Percentiles rank a stretch among this genome's conserved stretches.
Evolutionary conservation across 2,329 filamentous ascomycete genomes (phyloP).

Genomic region (Cladophialophora psammophila): DNA sequence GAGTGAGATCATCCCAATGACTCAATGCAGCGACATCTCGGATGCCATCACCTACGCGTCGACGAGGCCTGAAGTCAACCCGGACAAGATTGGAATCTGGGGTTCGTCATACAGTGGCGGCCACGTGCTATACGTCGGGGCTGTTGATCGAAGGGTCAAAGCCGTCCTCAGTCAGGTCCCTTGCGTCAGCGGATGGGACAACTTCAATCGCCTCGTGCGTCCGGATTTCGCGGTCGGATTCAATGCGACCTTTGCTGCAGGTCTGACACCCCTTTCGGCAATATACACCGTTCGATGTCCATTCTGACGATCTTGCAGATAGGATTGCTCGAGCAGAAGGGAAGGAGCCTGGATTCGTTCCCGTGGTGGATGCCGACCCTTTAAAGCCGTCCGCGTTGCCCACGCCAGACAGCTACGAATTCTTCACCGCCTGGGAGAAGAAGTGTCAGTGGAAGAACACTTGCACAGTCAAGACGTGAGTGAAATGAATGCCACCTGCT

Average conservation of each 20-base stretch:
- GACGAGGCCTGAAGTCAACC: slow-evolving; percentile 42
- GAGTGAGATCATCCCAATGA: slow-evolving; percentile 45
- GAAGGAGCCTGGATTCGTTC: slow-evolving; percentile 43
- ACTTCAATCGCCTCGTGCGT: slow-evolving; percentile 46
- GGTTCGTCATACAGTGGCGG: slow-evolving; percentile 51
- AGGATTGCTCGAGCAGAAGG: slow-evolving; percentile 45
- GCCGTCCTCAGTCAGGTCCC: slow-evolving; percentile 50
- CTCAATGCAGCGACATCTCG: slow-evolving; percentile 47
- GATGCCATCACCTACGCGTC: slow-evolving; percentile 50
- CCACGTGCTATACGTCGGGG: slow-evolving; percentile 50
- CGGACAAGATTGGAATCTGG: slow-evolving; percentile 47
- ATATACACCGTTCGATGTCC: neutral
- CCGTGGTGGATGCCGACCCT: slow-evolving; percentile 46
- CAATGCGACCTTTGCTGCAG: slow-evolving; percentile 42
- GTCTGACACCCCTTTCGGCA: slow-evolving; percentile 31
- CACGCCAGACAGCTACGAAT: slow-evolving; percentile 47
- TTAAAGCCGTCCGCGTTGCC: slow-evolving; percentile 45
- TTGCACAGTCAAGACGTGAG: slow-evolving; percentile 46
- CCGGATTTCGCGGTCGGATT: slow-evolving; percentile 44
- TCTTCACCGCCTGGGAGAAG: slow-evolving; percentile 46
- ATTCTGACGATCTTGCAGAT: slow-evolving; percentile 28
- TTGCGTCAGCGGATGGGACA: slow-evolving; percentile 48
- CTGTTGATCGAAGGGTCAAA: slow-evolving; percentile 51
- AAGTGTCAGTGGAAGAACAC: slow-evolving; percentile 51
- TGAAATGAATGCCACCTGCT: slow-evolving; percentile 31